These are phyloP conservation scores for Epichloe sibirici DNA, from an alignment of 2,329 filamentous ascomycete genomes.

Conservation along the genomic window DNA sequence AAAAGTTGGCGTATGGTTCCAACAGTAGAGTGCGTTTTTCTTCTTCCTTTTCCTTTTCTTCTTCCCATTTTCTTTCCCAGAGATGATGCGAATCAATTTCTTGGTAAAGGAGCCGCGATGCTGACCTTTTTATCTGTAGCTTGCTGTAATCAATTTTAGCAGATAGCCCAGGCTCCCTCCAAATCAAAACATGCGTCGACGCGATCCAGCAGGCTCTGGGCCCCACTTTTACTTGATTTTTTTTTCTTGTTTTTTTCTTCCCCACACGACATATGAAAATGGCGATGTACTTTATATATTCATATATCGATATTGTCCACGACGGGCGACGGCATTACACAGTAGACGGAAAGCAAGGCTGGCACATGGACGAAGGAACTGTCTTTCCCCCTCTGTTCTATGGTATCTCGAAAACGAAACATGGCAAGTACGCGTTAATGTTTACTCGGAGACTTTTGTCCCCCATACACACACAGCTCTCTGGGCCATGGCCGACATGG, in stretches of 20 bases:
- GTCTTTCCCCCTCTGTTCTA: neutral
- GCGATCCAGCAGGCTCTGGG: conserved; percentile 1
- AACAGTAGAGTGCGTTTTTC: conserved; percentile 44
- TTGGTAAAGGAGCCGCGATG: neutral
- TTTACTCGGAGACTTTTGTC: neutral
- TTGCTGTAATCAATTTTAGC: conserved; percentile 40
- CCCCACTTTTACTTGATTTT: neutral
- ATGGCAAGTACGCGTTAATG: neutral
- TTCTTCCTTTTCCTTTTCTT: neutral
- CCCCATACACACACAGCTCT: neutral
- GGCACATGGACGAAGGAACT: neutral
- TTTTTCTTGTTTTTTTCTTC: neutral
- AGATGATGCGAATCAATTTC: neutral
- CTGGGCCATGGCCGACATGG: neutral
- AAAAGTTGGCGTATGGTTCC: conserved; percentile 50
- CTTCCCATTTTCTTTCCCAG: neutral
- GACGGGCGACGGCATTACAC: neutral
- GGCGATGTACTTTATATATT: neutral
- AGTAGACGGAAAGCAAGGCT: neutral
- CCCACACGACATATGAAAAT: neutral
- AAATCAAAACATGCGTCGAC: neutral
- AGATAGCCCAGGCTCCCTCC: conserved; percentile 16
- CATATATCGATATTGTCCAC: neutral
- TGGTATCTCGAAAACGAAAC: neutral
- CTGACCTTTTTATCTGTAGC: conserved; percentile 13